Evolutionary conservation across 495 filamentous ascomycete species (phyloP).

Genomic region (Beverwykella pulmonaria): DNA sequence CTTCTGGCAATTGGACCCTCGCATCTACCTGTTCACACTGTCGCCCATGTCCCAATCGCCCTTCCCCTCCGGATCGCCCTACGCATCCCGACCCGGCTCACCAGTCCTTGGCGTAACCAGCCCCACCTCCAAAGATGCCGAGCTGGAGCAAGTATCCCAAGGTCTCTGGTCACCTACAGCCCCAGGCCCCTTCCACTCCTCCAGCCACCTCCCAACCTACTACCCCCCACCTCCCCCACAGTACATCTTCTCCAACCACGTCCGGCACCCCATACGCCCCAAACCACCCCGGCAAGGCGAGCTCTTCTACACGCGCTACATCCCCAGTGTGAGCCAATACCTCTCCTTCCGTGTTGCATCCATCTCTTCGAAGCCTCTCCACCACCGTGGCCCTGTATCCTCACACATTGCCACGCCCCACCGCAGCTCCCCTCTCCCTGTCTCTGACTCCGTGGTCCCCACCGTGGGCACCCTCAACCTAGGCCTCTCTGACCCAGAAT

Average conservation of each 20-base stretch:
- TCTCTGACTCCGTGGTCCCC: constrained; percentile 43
- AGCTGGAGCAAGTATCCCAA: constrained; percentile 39
- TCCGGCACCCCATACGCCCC: constrained; percentile 84
- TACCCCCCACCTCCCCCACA: constrained; percentile 82
- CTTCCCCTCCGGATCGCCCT: constrained; percentile 60
- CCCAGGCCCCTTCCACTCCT: constrained; percentile 71
- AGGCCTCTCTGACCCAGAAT: constrained; percentile 62
- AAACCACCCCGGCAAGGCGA: constrained; percentile 88
- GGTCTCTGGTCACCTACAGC: constrained; percentile 47
- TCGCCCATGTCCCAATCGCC: constrained; percentile 62
- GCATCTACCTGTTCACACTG: constrained; percentile 84
- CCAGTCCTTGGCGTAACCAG: constrained; percentile 50
- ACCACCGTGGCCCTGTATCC: constrained; percentile 57
- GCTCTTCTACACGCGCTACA: constrained; percentile 83
- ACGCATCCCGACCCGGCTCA: constrained; percentile 60
- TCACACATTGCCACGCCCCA: constrained; percentile 32
- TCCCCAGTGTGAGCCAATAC: constrained; percentile 80
- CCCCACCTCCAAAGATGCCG: constrained; percentile 16
- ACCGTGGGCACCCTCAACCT: constrained; percentile 43
- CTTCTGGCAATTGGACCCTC: constrained; percentile 91
- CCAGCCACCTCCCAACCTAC: constrained; percentile 84
- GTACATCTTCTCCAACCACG: constrained; percentile 74
- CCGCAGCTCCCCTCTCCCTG: constrained; percentile 37
- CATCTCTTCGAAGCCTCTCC: constrained; percentile 56
- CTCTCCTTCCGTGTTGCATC: constrained; percentile 84